These are phyloP conservation scores for Phytophthora podocarpi DNA, from an alignment of 352 stramenopile genomes.

Conservation along the genomic window DNA sequence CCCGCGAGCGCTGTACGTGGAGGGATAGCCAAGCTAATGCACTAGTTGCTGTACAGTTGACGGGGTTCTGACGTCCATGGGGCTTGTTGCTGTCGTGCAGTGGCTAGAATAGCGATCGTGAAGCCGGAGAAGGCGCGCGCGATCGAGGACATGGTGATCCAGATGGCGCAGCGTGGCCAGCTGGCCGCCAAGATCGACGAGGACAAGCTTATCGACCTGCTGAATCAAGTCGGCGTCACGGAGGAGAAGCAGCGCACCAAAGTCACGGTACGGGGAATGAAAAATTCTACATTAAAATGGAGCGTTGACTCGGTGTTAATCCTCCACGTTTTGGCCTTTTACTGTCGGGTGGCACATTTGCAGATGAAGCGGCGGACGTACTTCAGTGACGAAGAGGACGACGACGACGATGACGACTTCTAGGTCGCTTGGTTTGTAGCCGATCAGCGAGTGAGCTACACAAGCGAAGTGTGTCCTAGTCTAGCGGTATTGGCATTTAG, in stretches of 20 bases:
- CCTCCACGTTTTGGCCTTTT: too few relatives aligned
- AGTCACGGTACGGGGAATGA: conserved; percentile 78
- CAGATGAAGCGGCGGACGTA: conserved; percentile 90
- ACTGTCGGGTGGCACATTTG: background rate
- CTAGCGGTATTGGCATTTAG: too few relatives aligned
- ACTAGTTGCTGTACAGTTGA: too few relatives aligned
- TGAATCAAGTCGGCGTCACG: conserved; percentile 76
- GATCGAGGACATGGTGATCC: conserved; percentile 86
- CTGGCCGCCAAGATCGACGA: conserved; percentile 84
- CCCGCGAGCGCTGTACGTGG: conserved; percentile 78
- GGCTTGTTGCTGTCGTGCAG: conserved; percentile 33
- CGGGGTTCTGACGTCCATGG: too few relatives aligned
- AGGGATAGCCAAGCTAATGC: too few relatives aligned
- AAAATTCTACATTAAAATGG: too few relatives aligned
- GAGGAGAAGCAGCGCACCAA: conserved; percentile 89
- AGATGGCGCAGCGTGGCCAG: conserved; percentile 88
- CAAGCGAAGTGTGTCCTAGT: too few relatives aligned
- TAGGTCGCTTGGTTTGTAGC: conserved; percentile 11
- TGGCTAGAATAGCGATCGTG: conserved; percentile 88
- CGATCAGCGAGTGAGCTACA: background rate
- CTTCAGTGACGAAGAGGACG: conserved; percentile 89
- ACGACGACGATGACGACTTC: conserved; percentile 78
- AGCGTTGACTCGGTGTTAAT: too few relatives aligned
- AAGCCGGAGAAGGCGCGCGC: conserved; percentile 87
- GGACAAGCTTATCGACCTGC: conserved; percentile 83